Evolutionary conservation across 2,329 filamentous ascomycete genomes (phyloP).

Genomic region (Cladosporium sp.): DNA sequence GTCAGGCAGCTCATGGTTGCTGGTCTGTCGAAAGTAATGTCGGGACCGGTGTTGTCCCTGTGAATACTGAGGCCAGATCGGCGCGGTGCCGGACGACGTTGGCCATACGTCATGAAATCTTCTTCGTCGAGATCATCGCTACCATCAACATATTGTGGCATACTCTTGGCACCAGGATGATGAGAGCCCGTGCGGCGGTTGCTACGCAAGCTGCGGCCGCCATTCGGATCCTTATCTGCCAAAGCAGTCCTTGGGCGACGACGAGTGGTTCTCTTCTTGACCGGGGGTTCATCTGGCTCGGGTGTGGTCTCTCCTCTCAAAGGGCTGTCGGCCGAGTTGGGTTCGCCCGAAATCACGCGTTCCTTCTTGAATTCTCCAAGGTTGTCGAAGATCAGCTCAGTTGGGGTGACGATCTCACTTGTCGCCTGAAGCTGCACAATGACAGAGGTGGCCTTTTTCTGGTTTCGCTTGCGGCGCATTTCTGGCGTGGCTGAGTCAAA

Average conservation of each 20-base stretch:
- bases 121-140: constrained; percentile 24
- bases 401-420: constrained; percentile 60
- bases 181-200: constrained; percentile 6
- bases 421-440: constrained; percentile 61
- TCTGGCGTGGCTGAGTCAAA: constrained; percentile 74
- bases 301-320: constrained; percentile 30
- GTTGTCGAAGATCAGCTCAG: constrained; percentile 59
- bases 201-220: constrained; percentile 15
- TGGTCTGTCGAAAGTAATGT: constrained; percentile 30
- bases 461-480: constrained; percentile 70
- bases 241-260: constrained; percentile 14
- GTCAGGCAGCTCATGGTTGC: constrained; percentile 16
- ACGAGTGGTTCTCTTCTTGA: constrained; percentile 14
- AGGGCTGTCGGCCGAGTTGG: constrained; percentile 29
- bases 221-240: constrained; percentile 24
- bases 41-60: constrained; percentile 35
- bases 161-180: constrained; percentile 12
- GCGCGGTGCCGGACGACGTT: constrained; percentile 27
- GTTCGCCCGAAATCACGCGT: constrained; percentile 42
- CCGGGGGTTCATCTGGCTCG: constrained; percentile 22
- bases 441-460: constrained; percentile 72
- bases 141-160: constrained; percentile 31
- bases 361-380: constrained; percentile 39
- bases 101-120: constrained; percentile 29
- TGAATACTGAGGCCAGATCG: constrained; percentile 40